phyloP scores from a whole-genome alignment of 805 yeast species.

The Yamadazyma takamatsuzukensis region DNA sequence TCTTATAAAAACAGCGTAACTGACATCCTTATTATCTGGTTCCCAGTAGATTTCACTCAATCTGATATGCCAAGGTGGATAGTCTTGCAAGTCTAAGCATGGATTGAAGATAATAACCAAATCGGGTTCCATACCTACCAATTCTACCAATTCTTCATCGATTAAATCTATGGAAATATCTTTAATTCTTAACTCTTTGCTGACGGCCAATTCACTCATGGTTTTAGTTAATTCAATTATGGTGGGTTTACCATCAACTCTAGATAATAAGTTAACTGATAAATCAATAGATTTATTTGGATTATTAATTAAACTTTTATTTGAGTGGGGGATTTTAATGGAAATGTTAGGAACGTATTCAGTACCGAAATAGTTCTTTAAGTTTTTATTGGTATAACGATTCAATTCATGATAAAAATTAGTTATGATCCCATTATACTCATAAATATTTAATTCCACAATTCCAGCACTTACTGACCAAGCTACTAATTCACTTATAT shows the following conservation, averaged over 20 bases:
- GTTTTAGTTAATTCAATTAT: conserved; percentile 85
- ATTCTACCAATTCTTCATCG: conserved; percentile 66
- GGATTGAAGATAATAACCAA: conserved; percentile 82
- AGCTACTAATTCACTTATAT: conserved; percentile 71
- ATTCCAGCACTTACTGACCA: conserved; percentile 94
- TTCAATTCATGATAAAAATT: conserved; percentile 48
- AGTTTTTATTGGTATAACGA: conserved; percentile 51
- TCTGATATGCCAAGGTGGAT: conserved; percentile 97
- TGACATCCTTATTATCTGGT: conserved; percentile 75
- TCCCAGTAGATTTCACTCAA: conserved; percentile 90
- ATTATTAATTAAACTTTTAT: conserved; percentile 37
- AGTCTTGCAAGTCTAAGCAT: conserved; percentile 84
- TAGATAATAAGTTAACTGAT: conserved; percentile 62
- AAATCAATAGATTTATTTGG: conserved; percentile 43
- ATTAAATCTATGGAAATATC: conserved; percentile 75
- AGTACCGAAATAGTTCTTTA: conserved; percentile 72
- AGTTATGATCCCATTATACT: conserved; percentile 67
- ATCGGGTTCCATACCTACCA: conserved; percentile 93
- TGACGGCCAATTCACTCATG: conserved; percentile 69
- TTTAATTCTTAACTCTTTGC: conserved; percentile 53
- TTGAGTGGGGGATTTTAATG: conserved; percentile 66
- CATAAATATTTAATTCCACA: conserved; percentile 68
- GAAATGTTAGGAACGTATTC: conserved; percentile 59
- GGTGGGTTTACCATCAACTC: conserved; percentile 84
- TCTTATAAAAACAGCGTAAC: conserved; percentile 77